Conservation (phyloP, 192 early-diverging fungal genomes). For the Coemansia brasiliensis region DNA sequence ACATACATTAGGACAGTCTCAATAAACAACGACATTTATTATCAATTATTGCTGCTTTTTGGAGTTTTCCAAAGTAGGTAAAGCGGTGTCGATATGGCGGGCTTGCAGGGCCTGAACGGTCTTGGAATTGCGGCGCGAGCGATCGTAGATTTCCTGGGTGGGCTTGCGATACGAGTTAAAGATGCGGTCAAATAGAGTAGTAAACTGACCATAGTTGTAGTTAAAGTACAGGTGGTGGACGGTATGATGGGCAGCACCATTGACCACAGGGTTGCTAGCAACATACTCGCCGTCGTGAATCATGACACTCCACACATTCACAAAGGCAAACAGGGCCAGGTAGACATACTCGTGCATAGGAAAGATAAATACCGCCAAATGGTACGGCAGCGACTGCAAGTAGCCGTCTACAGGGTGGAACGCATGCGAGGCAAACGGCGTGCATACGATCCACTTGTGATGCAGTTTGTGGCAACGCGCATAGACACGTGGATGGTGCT, state of each 20-base stretch:
- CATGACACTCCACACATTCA: constrained; percentile 95
- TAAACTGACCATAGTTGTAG: constrained; percentile 99
- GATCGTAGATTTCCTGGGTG: constrained; percentile 64
- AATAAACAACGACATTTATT: background rate
- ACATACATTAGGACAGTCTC: too few species aligned
- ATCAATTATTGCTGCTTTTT: constrained; percentile 23
- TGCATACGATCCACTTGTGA: constrained; percentile 90
- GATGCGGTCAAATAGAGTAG: constrained; percentile 84
- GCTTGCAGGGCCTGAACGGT: constrained; percentile 67
- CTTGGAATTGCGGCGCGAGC: constrained; percentile 60
- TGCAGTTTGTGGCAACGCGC: constrained; percentile 86
- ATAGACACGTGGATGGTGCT: constrained; percentile 90
- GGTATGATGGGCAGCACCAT: constrained; percentile 94
- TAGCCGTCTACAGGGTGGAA: constrained; percentile 97
- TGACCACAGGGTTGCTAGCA: constrained; percentile 67
- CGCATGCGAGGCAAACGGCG: constrained; percentile 92
- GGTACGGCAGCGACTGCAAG: constrained; percentile 93
- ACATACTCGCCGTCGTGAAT: constrained; percentile 95
- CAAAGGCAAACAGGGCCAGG: constrained; percentile 77
- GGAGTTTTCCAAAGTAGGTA: constrained; percentile 31
- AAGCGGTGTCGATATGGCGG: constrained; percentile 56
- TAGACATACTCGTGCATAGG: constrained; percentile 95
- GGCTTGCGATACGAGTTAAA: constrained; percentile 71
- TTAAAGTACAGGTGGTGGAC: constrained; percentile 98
- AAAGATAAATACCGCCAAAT: constrained; percentile 85